Percentiles rank a stretch among this genome's conserved stretches.
Evolutionary conservation across 495 filamentous ascomycete species (phyloP).

Genomic region (Lentithecium fluviatile): DNA sequence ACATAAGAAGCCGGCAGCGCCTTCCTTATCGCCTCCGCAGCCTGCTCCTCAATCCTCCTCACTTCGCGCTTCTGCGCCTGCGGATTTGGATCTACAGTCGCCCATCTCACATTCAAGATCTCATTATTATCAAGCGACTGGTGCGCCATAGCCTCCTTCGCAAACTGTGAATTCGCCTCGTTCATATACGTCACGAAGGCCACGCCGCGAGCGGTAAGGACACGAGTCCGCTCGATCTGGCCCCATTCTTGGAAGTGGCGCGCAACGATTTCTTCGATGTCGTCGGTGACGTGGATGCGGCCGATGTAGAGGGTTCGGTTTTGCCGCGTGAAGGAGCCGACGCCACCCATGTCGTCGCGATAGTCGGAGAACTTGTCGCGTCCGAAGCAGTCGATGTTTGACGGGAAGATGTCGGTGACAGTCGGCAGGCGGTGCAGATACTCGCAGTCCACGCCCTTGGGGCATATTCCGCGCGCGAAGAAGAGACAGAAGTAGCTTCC

Average conservation of each 20-base stretch:
- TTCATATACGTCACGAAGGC: conserved; percentile 89
- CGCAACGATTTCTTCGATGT: conserved; percentile 94
- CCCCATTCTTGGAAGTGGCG: conserved; percentile 95
- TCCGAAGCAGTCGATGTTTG: conserved; percentile 92
- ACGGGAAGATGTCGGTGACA: conserved; percentile 79
- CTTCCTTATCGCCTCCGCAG: conserved; percentile 88
- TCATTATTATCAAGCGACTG: conserved; percentile 85
- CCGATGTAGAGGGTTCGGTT: conserved; percentile 93
- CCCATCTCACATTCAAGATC: conserved; percentile 95
- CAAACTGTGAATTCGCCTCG: conserved; percentile 75
- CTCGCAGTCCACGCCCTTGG: conserved; percentile 86
- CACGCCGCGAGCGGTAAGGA: conserved; percentile 79
- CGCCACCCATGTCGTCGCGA: conserved; percentile 94
- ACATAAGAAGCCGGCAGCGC: conserved; percentile 92
- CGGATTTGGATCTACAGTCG: conserved; percentile 93
- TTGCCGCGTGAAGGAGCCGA: conserved; percentile 84
- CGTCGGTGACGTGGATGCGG: conserved; percentile 91
- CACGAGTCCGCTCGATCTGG: conserved; percentile 72
- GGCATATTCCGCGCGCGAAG: conserved; percentile 81
- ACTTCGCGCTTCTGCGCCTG: conserved; percentile 92
- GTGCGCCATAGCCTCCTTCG: conserved; percentile 87
- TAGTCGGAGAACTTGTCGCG: conserved; percentile 84
- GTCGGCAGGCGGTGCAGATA: conserved; percentile 87
- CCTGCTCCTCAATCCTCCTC: conserved; percentile 88
- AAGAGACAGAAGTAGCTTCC: conserved; percentile 92